Evolutionary conservation across 2,329 filamentous ascomycete genomes (phyloP).

Genomic region (Monilinia polystroma): DNA sequence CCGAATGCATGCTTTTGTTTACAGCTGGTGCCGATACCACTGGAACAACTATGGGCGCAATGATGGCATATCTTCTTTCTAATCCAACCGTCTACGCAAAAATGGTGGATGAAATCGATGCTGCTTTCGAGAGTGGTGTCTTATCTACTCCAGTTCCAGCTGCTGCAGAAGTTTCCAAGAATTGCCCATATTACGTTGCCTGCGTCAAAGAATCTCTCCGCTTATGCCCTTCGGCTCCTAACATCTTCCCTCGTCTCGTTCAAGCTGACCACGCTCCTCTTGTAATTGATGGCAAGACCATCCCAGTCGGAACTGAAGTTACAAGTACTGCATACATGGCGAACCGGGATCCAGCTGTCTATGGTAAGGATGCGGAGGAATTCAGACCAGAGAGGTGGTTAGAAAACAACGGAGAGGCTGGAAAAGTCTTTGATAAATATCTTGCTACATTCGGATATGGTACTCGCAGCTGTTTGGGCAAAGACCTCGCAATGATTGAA

Average conservation of each 20-base stretch:
- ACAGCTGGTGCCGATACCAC: slow-evolving; percentile 20
- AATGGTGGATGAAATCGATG: slow-evolving; percentile 16
- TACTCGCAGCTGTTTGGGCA: slow-evolving; percentile 20
- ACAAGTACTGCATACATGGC: slow-evolving; percentile 20
- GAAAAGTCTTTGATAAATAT: slow-evolving; percentile 20
- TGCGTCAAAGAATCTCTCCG: slow-evolving; percentile 21
- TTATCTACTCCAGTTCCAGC: slow-evolving; percentile 7
- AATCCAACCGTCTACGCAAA: slow-evolving; percentile 10
- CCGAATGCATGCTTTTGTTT: slow-evolving; percentile 17
- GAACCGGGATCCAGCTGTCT: slow-evolving; percentile 17
- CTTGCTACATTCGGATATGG: slow-evolving; percentile 22
- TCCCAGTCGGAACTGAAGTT: slow-evolving; percentile 15
- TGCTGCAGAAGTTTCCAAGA: slow-evolving; percentile 12
- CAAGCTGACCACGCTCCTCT: slow-evolving; percentile 15
- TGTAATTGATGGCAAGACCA: slow-evolving; percentile 17
- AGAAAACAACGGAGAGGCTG: slow-evolving; percentile 16
- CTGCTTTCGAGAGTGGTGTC: slow-evolving; percentile 5
- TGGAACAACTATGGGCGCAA: slow-evolving; percentile 18
- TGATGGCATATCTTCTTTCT: slow-evolving; percentile 15
- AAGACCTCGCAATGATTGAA: slow-evolving; percentile 19
- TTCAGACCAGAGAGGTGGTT: slow-evolving; percentile 22
- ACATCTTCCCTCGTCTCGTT: slow-evolving; percentile 17
- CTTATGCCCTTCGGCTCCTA: slow-evolving; percentile 17
- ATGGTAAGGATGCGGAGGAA: slow-evolving; percentile 18
- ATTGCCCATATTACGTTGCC: slow-evolving; percentile 19